phyloP scores from a whole-genome alignment of 108 stramenopile genomes.

The Pseudonitzschia multistriata region DNA sequence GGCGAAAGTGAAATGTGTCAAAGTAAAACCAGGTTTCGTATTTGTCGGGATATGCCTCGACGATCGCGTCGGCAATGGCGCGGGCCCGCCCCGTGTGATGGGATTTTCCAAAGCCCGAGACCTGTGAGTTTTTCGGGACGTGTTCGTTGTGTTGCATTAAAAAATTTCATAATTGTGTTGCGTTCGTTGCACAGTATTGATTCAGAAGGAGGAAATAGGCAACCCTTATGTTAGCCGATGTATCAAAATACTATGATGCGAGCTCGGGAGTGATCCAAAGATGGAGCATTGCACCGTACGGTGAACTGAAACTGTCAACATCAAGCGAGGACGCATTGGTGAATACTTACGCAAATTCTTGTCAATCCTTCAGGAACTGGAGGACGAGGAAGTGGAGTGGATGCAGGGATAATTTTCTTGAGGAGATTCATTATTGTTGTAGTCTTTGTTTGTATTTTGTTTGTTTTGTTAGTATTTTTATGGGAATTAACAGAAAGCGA shows the following conservation, averaged over 20 bases:
- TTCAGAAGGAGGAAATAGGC: too few relatives aligned
- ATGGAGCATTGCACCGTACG: too few relatives aligned
- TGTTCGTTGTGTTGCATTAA: too few relatives aligned
- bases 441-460: neutral
- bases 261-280: neutral
- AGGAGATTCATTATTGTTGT: neutral
- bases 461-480: too few relatives aligned
- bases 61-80: constrained; percentile 3
- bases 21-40: constrained; percentile 28
- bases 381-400: constrained; percentile 7
- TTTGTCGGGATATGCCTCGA: constrained; percentile 17
- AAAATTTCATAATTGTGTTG: too few relatives aligned
- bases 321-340: neutral
- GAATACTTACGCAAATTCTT: constrained; percentile 10
- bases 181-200: too few relatives aligned
- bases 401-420: neutral
- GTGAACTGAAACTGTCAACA: too few relatives aligned
- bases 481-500: too few relatives aligned
- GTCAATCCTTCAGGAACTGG: neutral
- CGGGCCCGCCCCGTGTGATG: constrained; percentile 22
- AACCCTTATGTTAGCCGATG: too few relatives aligned
- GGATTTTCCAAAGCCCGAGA: constrained; percentile 16
- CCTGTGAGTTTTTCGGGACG: too few relatives aligned
- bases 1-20: constrained; percentile 7
- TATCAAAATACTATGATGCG: too few relatives aligned